Percentiles rank a stretch among this genome's conserved stretches.
These are phyloP conservation scores for Xylariaceae sp. DNA, from an alignment of 2,329 filamentous ascomycete genomes.

Conservation along the genomic window DNA sequence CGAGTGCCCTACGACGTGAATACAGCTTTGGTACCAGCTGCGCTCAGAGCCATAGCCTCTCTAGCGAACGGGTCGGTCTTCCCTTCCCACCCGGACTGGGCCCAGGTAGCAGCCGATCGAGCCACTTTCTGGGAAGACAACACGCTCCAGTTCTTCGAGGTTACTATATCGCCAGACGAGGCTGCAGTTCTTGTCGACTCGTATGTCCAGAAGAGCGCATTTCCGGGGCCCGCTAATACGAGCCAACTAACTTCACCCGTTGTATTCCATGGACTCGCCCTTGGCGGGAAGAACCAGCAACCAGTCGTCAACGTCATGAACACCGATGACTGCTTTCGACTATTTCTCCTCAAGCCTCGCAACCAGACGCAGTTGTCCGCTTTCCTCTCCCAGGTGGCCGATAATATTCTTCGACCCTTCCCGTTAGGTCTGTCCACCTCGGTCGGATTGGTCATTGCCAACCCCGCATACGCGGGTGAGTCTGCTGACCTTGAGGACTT, in stretches of 20 bases:
- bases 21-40: conserved; percentile 53
- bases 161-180: conserved; percentile 32
- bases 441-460: conserved; percentile 51
- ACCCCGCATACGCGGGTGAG: conserved; percentile 48
- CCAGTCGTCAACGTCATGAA: conserved; percentile 51
- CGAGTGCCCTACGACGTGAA: conserved; percentile 61
- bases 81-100: conserved; percentile 40
- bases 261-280: conserved; percentile 47
- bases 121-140: conserved; percentile 56
- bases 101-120: conserved; percentile 34
- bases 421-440: conserved; percentile 50
- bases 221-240: conserved; percentile 37
- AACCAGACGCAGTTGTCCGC: conserved; percentile 47
- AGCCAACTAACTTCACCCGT: conserved; percentile 34
- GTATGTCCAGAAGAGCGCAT: conserved; percentile 37
- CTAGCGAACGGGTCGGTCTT: conserved; percentile 45
- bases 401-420: conserved; percentile 49
- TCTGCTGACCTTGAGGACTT: conserved; percentile 42
- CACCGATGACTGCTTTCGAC: conserved; percentile 56
- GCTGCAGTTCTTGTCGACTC: conserved; percentile 39
- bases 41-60: conserved; percentile 48
- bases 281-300: conserved; percentile 44
- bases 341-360: conserved; percentile 54
- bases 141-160: conserved; percentile 50
- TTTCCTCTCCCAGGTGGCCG: conserved; percentile 50